phyloP scores from a whole-genome alignment of 257 asterid species.

The Dorcoceras hygrometricum region DNA sequence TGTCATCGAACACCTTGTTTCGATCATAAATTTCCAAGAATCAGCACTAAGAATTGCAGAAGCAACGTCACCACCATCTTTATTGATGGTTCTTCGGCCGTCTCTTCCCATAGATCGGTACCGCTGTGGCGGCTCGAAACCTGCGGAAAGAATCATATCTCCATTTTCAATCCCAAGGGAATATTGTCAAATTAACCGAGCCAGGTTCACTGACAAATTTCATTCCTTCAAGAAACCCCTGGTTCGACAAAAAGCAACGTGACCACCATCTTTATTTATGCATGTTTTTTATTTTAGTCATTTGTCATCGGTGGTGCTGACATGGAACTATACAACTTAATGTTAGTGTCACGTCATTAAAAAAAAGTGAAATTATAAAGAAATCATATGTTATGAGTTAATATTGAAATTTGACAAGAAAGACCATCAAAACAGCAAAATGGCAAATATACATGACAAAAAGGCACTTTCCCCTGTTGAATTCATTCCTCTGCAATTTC shows the following conservation, averaged over 20 bases:
- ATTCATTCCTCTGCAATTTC: too few species aligned
- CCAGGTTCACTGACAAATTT: slow-evolving; percentile 56
- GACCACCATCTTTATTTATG: too few species aligned
- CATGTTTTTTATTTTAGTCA: too few species aligned
- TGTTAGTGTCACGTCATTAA: too few species aligned
- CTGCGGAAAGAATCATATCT: slow-evolving; percentile 65
- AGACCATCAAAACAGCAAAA: too few species aligned
- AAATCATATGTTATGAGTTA: too few species aligned
- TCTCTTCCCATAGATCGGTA: slow-evolving; percentile 79
- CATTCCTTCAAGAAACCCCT: slow-evolving; percentile 63
- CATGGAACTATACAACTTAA: too few species aligned
- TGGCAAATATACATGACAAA: too few species aligned
- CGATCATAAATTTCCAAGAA: slow-evolving; percentile 78
- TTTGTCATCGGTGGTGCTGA: too few species aligned
- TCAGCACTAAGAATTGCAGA: slow-evolving; percentile 55
- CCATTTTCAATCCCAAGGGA: slow-evolving; percentile 74
- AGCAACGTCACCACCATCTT: slow-evolving; percentile 38
- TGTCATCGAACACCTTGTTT: slow-evolving; percentile 52
- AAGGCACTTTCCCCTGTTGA: too few species aligned
- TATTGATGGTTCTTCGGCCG: slow-evolving; percentile 56
- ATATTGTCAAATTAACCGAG: slow-evolving; percentile 52
- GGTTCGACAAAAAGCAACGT: slow-evolving; percentile 67
- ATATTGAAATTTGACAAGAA: too few species aligned
- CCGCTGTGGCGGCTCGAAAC: slow-evolving; percentile 56
- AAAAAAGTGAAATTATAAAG: too few species aligned